Percentiles rank a stretch among this genome's conserved stretches.
Evolutionary conservation across 228 moss, liverwort and hornwort genomes (phyloP).

Genomic region (Sphagnum fallax): DNA sequence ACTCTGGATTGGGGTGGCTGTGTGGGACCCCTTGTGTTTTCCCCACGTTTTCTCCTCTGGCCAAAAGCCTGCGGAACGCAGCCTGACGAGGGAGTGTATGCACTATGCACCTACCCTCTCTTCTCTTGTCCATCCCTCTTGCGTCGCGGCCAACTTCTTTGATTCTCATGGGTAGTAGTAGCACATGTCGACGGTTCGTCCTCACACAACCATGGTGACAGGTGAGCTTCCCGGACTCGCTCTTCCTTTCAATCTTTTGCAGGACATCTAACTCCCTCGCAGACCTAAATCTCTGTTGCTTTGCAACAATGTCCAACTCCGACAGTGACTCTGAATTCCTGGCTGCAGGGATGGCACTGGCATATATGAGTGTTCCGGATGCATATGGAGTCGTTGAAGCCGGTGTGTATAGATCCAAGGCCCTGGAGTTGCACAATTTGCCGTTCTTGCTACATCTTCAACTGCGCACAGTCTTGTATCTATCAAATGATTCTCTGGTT

Average conservation of each 20-base stretch:
- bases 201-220: conserved; percentile 32
- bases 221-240: conserved; percentile 7
- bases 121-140: too few species aligned
- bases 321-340: not conserved
- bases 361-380: conserved; percentile 96
- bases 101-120: too few species aligned
- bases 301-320: not conserved
- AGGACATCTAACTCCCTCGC: not conserved
- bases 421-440: conserved; percentile 70
- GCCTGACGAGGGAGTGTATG: too few species aligned
- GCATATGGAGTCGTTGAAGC: conserved; percentile 92
- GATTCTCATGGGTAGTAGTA: too few species aligned
- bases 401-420: conserved; percentile 90
- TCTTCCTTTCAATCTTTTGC: not conserved
- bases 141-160: too few species aligned
- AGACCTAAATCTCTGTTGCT: not conserved
- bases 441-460: conserved; percentile 81
- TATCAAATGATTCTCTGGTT: conserved; percentile 58
- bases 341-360: conserved; percentile 46
- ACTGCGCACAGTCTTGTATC: conserved; percentile 79
- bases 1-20: too few species aligned
- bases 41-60: too few species aligned
- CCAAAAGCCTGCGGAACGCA: too few species aligned
- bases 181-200: conserved; percentile 2
- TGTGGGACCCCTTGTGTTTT: too few species aligned